Evolutionary conservation across 768 basidiomycete species (phyloP).

Genomic region (Gautieria morchelliformis): DNA sequence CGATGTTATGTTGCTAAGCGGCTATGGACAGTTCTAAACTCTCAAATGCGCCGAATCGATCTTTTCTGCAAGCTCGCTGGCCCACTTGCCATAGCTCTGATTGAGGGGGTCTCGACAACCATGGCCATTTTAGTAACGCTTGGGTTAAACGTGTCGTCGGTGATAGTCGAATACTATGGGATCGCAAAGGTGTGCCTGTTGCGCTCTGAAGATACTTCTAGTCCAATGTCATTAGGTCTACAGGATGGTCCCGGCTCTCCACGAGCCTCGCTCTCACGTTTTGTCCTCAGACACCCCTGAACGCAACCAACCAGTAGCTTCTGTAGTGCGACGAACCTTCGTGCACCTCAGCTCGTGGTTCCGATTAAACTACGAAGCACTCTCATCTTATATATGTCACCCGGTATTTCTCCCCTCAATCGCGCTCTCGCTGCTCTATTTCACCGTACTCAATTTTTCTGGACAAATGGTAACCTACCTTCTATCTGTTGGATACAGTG

Average conservation of each 20-base stretch:
- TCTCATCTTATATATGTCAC: slow-evolving; percentile 16
- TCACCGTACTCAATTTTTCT: slow-evolving; percentile 23
- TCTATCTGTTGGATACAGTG: slow-evolving; percentile 16
- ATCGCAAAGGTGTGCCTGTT: slow-evolving; percentile 17
- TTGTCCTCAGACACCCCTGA: not conserved
- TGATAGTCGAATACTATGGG: slow-evolving; percentile 17
- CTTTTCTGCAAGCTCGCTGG: slow-evolving; percentile 19
- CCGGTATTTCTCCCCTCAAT: slow-evolving; percentile 18
- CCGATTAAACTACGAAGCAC: not conserved
- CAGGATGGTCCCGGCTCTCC: not conserved
- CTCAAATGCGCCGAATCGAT: slow-evolving; percentile 24
- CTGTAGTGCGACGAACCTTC: no score
- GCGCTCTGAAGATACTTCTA: no score
- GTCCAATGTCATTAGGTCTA: slow-evolving; percentile 1
- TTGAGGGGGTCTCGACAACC: slow-evolving; percentile 16
- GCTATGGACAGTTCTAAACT: slow-evolving; percentile 11
- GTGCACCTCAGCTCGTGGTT: slow-evolving; percentile 2
- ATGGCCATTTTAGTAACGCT: slow-evolving; percentile 15
- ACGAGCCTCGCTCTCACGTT: not conserved
- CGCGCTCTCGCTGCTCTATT: slow-evolving; percentile 19
- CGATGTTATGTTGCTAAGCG: not conserved
- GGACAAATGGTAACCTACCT: slow-evolving; percentile 23
- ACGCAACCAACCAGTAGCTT: no score
- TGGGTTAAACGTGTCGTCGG: slow-evolving; percentile 14
- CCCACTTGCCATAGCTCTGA: slow-evolving; percentile 15